Base-by-base conservation (phyloP, 2,329 filamentous ascomycete genomes). In the Stagonosporopsis cucurbitacearum region DNA sequence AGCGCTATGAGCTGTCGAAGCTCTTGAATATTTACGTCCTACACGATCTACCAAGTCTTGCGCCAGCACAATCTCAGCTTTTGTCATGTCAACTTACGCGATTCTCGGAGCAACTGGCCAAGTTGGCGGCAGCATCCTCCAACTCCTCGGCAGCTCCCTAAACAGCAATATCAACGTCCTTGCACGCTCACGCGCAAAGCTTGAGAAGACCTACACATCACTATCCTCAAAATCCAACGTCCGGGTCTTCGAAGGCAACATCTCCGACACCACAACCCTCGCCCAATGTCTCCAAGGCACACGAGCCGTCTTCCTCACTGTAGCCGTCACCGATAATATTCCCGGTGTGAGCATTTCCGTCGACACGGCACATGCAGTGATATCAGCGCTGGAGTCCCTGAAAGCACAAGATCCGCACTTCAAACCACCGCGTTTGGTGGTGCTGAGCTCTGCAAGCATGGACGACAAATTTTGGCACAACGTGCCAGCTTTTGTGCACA, bases 391-490 rank as follows among this genome's bases (percentile, higher is more conserved):
- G 2, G 42, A 75, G 45, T 64, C 55, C 2, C 46, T 77, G 6
- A 63, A 62, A 33, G 36, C 53, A 0, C 30, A 58, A 7, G 37
- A 51, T 22, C 6, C 45, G 1, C 15, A 15, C 0, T 37, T 45
- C 4, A 59, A 61, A 4, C 23, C 74, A 4, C 80, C 80, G 0
- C 76, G 75, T 50, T 57, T 83, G 0, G 63, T 82, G 8, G 60
- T 82, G 2, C 75, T 82, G 17, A 75, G 67, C 4, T 82, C 80
- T 0, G 72, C 75, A 4, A 78, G 73, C 15, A 64, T 81, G 35
- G 78, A 82, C 51, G 60, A 72, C 20, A 61, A 74, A 11, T 67
- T 82, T 4, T 65, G 65, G 15, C 62, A 66, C 20, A 30, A 71
- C 20, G 60, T 67, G 54, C 75, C 77, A 0, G 35, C 28, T 12